phyloP scores from a whole-genome alignment of 148 eudicot species.

The Pouteria glomerata region DNA sequence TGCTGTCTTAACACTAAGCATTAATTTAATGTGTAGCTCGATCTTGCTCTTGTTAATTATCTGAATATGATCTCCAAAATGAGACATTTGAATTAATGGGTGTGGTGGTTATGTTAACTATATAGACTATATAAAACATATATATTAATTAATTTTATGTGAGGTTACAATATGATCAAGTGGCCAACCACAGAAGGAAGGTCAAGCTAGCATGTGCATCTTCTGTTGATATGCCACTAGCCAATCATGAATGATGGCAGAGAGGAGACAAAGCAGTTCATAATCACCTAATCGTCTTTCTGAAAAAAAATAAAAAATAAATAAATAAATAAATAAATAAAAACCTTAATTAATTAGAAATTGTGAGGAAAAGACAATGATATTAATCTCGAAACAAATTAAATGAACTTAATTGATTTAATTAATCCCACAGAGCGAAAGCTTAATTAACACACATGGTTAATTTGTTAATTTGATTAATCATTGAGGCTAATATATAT shows the following conservation, averaged over 20 bases:
- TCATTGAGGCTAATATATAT: no score
- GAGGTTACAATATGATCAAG: neutral
- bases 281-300: neutral
- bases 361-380: no score
- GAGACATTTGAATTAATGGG: neutral
- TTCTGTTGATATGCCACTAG: neutral
- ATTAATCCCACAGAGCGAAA: no score
- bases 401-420: no score
- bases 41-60: no score
- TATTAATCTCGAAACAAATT: no score
- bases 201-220: constrained; percentile 3
- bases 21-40: neutral
- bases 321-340: no score
- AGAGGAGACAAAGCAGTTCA: neutral
- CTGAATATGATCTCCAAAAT: neutral
- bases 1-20: neutral
- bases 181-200: neutral
- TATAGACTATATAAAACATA: neutral
- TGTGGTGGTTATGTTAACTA: neutral
- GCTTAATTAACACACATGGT: no score
- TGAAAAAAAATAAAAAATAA: neutral
- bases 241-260: neutral
- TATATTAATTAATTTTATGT: neutral
- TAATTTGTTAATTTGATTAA: no score
- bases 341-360: no score